These are phyloP conservation scores for Stemphylium vesicarium DNA, from an alignment of 2,329 filamentous ascomycete genomes.

Conservation along the genomic window DNA sequence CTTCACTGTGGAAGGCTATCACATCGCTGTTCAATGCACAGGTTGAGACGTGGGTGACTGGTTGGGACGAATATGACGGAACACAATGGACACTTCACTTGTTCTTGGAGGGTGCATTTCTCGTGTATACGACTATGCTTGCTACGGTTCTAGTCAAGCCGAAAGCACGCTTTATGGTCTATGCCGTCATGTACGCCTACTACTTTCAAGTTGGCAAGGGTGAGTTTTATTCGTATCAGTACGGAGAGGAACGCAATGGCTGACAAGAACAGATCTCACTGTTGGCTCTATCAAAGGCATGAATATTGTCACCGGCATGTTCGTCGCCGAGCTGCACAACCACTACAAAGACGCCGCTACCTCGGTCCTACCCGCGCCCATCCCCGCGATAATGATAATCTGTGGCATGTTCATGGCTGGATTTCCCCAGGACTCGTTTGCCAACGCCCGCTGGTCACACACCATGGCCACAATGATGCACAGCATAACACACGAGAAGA, in stretches of 20 bases:
- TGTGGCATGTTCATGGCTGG: slow-evolving; percentile 65
- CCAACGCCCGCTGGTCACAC: slow-evolving; percentile 63
- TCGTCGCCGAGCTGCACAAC: slow-evolving; percentile 66
- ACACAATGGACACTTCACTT: slow-evolving; percentile 54
- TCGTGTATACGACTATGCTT: slow-evolving; percentile 52
- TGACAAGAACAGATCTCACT: slow-evolving; percentile 39
- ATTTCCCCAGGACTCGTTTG: slow-evolving; percentile 63
- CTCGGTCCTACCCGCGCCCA: slow-evolving; percentile 54
- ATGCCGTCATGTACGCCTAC: slow-evolving; percentile 48
- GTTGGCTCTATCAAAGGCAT: slow-evolving; percentile 52
- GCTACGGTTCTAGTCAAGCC: slow-evolving; percentile 49
- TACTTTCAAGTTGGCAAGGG: slow-evolving; percentile 48
- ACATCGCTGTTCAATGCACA: slow-evolving; percentile 40
- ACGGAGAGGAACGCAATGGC: slow-evolving; percentile 1
- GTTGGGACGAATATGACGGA: slow-evolving; percentile 51
- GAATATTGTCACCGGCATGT: slow-evolving; percentile 68
- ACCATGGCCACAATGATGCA: slow-evolving; percentile 52
- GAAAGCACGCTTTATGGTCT: slow-evolving; percentile 45
- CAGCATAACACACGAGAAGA: slow-evolving; percentile 55
- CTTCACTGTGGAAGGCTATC: slow-evolving; percentile 41
- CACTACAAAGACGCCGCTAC: slow-evolving; percentile 58
- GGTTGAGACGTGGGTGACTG: slow-evolving; percentile 48
- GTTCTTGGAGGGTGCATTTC: slow-evolving; percentile 51
- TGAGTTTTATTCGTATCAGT: slow-evolving; percentile 16
- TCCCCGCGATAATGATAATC: slow-evolving; percentile 59